Evolutionary conservation across 805 yeast genomes (phyloP), one percentile per base, ranked within the genome.

Genomic region (Isabelozyma heimii): DNA sequence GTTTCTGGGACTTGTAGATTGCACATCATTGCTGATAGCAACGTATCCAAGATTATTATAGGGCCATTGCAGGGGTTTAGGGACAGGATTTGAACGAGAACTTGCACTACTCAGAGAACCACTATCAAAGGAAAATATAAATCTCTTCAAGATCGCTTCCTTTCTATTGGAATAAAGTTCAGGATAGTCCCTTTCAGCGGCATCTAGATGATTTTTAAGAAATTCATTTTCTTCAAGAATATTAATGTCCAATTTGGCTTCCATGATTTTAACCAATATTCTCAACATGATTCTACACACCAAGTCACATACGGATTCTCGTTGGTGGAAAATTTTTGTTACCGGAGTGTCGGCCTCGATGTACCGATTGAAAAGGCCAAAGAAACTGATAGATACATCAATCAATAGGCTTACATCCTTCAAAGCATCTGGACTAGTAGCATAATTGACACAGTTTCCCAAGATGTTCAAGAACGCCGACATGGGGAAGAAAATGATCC

Each of bases 401-500:
- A 66, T 59, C 37, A 73, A 58, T 37, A 72, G 49, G 38, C 62
- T 54, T 33, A 69, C 52, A 50, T 73, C 77, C 26, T 48, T 49
- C 17, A 54, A 44, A 4, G 64, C 52, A 7, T 69, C 73, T 0
- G 60, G 56, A 10, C 58, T 56, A 10, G 56, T 56, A 3, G 73
- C 69, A 42, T 62, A 61, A 52, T 67, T 69, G 40, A 72, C 48
- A 42, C 67, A 62, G 37, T 62, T 57, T 1, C 69, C 63, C 13
- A 68, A 46, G 2, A 70, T 33, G n/a, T 56, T 58, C 39, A 68
- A 52, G 44, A 56, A 62, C 4, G 76, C 76, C 20, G 66, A 54
- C 17, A 67, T 52, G 0, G 74, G 71, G 46, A 57, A 70, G 39
- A 60, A 62, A 40, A 63, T 47, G 28, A 65, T 51, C 76, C 76